Base-by-base conservation (phyloP, 495 filamentous ascomycete species). In the Aspergillus campestris region DNA sequence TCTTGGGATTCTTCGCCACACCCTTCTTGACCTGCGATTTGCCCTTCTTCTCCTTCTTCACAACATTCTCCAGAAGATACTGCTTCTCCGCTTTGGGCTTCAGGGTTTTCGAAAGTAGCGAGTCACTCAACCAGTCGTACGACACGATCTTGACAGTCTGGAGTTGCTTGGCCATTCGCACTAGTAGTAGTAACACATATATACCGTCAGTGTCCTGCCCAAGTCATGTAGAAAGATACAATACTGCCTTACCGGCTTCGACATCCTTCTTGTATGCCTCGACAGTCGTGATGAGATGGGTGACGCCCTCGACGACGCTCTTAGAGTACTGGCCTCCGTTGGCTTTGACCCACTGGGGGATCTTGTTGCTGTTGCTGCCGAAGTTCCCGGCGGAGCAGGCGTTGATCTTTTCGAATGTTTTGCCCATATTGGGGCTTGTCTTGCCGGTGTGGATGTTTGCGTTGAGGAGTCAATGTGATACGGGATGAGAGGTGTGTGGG, bases 121-220 rank as follows among this genome's bases (percentile, higher is more conserved):
- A 72, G 13, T 83, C 78, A 47, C 77, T 71, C 2, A 85, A 59
- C 81, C 81, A 86, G 53, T 84, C 80, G 27, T 66, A 76, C 7
- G 62, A 65, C 11, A 86, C 78, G 27, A 86, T 78, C 5, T 69
- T 65, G 46, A 79, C 55, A 4, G 58, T 59, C 7, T 49, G 52
- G 1, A 69, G 49, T 1, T 41, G 45, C 33, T 58, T 63, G 1
- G 70, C 77, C 55, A 61, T 53, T 47, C 60, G 45, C 8, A 79
- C 77, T 80, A 31, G 27, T 18, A 1, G 7, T 18, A 32, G 11
- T 9, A 15, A 27, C 6, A 45, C 29, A 31, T 11, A 29, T 44
- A 18, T 24, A 24, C 18, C 18, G 18, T 24, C 18, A 44, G 27
- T 24, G 10, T 15, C 24, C 5, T 12, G 18, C 3, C 12, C 18